Conservation (phyloP, 2,329 filamentous ascomycete species). For the Cryphonectria naterciae region DNA sequence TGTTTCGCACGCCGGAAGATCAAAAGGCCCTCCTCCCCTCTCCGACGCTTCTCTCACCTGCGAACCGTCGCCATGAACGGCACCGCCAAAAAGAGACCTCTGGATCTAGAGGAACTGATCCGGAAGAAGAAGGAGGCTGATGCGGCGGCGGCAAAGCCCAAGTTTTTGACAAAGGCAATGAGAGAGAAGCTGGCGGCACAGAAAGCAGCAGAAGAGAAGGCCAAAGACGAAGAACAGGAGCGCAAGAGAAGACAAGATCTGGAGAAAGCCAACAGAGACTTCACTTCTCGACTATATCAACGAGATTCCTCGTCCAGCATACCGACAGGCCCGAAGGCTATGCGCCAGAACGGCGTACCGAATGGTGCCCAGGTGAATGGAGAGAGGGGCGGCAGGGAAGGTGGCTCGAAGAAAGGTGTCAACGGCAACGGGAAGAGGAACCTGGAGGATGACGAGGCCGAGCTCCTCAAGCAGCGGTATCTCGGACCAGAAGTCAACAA, state of each 20-base stretch:
- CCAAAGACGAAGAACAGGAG: conserved; percentile 59
- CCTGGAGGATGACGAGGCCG: conserved; percentile 70
- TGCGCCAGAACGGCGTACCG: conserved; percentile 49
- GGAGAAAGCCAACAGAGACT: conserved; percentile 35
- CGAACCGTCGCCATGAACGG: conserved; percentile 22
- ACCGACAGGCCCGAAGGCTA: conserved; percentile 74
- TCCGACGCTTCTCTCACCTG: neutral
- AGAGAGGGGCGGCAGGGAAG: conserved; percentile 21
- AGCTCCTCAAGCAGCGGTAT: conserved; percentile 78
- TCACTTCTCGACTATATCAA: conserved; percentile 33
- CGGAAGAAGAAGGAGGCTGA: conserved; percentile 85
- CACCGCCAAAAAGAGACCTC: conserved; percentile 47
- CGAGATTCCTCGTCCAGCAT: conserved; percentile 43
- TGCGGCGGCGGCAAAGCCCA: conserved; percentile 82
- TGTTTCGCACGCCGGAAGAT: too few species aligned
- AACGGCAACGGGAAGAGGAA: conserved; percentile 45
- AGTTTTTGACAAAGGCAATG: conserved; percentile 83
- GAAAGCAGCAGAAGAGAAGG: conserved; percentile 67
- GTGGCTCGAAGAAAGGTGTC: conserved; percentile 38
- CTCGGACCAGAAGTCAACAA: conserved; percentile 88
- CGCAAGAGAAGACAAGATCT: conserved; percentile 44
- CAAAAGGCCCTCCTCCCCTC: neutral
- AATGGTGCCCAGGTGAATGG: conserved; percentile 34
- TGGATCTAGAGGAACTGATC: conserved; percentile 85
- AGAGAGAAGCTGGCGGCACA: conserved; percentile 80